Evolutionary conservation across 1,284 basidiomycete genomes (phyloP), one percentile per base, ranked within the genome.

Genomic region (Xerocomus nothofagi): DNA sequence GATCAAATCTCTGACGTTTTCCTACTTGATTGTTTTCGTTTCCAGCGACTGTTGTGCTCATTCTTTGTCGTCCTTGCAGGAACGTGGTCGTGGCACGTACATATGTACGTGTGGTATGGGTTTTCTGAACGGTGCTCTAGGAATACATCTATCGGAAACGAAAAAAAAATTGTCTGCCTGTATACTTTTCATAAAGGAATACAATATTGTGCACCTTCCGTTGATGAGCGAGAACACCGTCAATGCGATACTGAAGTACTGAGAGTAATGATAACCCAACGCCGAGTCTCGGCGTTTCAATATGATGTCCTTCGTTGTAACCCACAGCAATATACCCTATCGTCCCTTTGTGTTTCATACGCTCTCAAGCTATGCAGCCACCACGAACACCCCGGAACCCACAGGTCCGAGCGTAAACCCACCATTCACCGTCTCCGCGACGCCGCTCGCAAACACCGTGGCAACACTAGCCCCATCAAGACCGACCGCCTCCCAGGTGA

Each of bases 1-100:
- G 56, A 41, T 57, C 67, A 69, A 26, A 9, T 6, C 63, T 73
- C 71, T 74, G 72, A 69, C 20, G 54, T 44, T 61, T 53, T 63
- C 57, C 42, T 36, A 2, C 12, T 29, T 33, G n/a, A n/a, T 31
- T n/a, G 7, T 31, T 36, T 32, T 1, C 10, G 39, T 15, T 9
- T 4, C 2, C 17, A 1, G 10, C 12, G 7, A 15, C 8, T 1
- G 4, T 3, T 7, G 3, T 31, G 23, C 39, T 50, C n/a, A 45
- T 18, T 15, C 36, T 20, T n/a, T n/a, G n/a, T 15, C 21, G 17
- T 12, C n/a, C 15, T 42, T 24, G 18, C 33, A 52, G 50, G 27
- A 31, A 29, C 7, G 8, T 15, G n/a, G 9, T 17, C n/a, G n/a
- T n/a, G n/a, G n/a, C n/a, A n/a, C n/a, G n/a, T n/a, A n/a, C n/a